Conservation (phyloP, 2,329 filamentous ascomycete genomes). For the Aquanectria penicillioides region DNA sequence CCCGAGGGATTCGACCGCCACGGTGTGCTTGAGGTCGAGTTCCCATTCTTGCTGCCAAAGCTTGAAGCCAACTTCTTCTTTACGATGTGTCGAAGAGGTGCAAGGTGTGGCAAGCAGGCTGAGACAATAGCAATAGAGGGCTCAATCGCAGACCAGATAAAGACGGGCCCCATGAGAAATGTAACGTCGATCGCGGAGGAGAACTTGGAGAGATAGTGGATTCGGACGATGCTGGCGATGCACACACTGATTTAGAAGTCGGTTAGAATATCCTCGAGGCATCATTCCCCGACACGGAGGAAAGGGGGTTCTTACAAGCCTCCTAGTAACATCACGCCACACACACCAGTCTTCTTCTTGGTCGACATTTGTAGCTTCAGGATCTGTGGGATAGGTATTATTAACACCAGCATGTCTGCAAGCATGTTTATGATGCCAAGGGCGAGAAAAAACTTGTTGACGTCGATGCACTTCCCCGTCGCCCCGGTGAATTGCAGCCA, state of each 20-base stretch:
- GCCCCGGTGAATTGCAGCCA: slow-evolving; percentile 16
- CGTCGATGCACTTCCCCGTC: slow-evolving; percentile 16
- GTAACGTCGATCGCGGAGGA: slow-evolving; percentile 7
- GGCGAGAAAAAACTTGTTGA: slow-evolving; percentile 25
- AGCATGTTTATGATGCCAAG: slow-evolving; percentile 21
- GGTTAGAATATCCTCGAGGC: not conserved
- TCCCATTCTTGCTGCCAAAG: not conserved
- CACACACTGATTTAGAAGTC: slow-evolving; percentile 13
- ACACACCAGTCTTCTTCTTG: slow-evolving; percentile 15
- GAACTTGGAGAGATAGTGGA: slow-evolving; percentile 15
- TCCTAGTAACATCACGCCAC: slow-evolving; percentile 16
- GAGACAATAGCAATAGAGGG: slow-evolving; percentile 22
- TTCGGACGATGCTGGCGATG: slow-evolving; percentile 17
- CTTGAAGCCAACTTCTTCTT: slow-evolving; percentile 6
- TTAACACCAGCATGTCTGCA: slow-evolving; percentile 10
- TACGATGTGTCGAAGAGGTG: slow-evolving; percentile 12
- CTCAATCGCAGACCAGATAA: slow-evolving; percentile 26
- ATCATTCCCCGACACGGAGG: too few relatives aligned
- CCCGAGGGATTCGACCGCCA: not conserved
- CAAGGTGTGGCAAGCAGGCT: slow-evolving; percentile 22
- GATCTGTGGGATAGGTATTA: slow-evolving; percentile 20
- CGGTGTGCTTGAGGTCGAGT: not conserved
- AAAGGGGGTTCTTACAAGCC: slow-evolving; percentile 9
- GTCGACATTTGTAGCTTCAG: slow-evolving; percentile 14
- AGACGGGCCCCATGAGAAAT: slow-evolving; percentile 18